Evolutionary conservation across 305 asterid species (phyloP), one percentile per base, ranked within the genome.

Genomic region (Fraxinus latifolia): DNA sequence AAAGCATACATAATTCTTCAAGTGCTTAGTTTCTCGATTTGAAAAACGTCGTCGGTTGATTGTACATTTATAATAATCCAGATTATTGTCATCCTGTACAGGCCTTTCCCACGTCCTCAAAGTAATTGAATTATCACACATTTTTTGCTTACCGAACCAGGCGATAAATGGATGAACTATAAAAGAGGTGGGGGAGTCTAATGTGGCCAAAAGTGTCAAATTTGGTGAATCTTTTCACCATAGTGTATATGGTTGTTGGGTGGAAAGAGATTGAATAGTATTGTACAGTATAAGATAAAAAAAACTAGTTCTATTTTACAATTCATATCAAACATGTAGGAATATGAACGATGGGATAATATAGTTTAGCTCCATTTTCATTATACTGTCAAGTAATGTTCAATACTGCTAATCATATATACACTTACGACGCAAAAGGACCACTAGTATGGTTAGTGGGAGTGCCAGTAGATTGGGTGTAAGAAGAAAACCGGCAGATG

Each of bases 401-500:
- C 8, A 44, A 11, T 44, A 44, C n/a, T 3, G 5, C 3, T 9
- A 42, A 42, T 3, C 53, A 14, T 1, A 53, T 9, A 53, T n/a
- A n/a, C 2, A n/a, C 19, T 55, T 5, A 5, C 8, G 2, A 15
- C 8, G 68, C 25, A 68, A 74, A 84, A 91, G 97, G 96, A 87
- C 94, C 94, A 90, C 93, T 33, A 7, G 70, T 60, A 31, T 34
- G 79, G 86, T 82, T 83, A 85, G 85, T 84, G 85, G 87, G 83
- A 87, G 87, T 87, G 90, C 87, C 89, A 91, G 94, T 88, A 82
- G 85, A 87, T 91, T 21, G 33, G 93, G 91, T 81, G 85, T 81
- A 85, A 84, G 86, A 85, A 86, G 85, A 84, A 37, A 37, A 82
- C 87, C 87, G 91, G 92, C 97, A 90, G 97, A 93, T 76, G 93